A percentile compares a stretch with the other conserved stretches of the same genome.
phyloP scores from a whole-genome alignment of 1,284 basidiomycete species.

The Cutaneotrichosporon sp. region DNA sequence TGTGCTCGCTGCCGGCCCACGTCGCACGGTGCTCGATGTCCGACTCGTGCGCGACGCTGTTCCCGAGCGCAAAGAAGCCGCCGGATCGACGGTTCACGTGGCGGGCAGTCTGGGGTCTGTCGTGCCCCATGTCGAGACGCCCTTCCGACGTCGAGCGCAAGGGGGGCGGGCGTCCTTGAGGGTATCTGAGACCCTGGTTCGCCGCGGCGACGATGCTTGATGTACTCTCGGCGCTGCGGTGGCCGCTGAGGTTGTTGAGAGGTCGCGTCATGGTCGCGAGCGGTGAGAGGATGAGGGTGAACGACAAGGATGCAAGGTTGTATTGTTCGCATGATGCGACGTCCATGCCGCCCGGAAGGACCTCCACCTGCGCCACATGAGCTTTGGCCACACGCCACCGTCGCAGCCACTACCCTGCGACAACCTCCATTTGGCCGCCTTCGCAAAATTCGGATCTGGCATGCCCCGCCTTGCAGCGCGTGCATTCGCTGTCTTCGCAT shows the following conservation, averaged over 20 bases:
- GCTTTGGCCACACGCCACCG: conserved; percentile 6
- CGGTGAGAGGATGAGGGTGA: neutral
- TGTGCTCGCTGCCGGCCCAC: conserved; percentile 1
- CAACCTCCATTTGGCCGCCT: neutral
- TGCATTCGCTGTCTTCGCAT: neutral
- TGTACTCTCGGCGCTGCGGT: neutral
- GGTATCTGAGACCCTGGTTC: neutral
- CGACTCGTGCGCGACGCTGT: neutral
- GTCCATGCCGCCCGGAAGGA: neutral
- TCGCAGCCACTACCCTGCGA: conserved; percentile 5
- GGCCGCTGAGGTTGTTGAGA: neutral
- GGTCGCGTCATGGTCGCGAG: neutral
- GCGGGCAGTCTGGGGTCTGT: neutral
- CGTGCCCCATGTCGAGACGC: neutral
- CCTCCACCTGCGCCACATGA: conserved; percentile 1
- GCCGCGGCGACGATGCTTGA: neutral
- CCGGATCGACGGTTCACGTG: neutral
- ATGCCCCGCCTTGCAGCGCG: neutral
- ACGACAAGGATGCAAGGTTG: neutral
- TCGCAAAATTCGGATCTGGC: neutral
- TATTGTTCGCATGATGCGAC: neutral
- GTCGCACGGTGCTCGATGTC: conserved; percentile 1
- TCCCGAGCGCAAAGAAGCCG: neutral
- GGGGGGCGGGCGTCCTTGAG: neutral
- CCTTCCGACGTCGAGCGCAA: neutral